Conservation (phyloP, 164 flowering plant species). For the Stephania yunnanensis region DNA sequence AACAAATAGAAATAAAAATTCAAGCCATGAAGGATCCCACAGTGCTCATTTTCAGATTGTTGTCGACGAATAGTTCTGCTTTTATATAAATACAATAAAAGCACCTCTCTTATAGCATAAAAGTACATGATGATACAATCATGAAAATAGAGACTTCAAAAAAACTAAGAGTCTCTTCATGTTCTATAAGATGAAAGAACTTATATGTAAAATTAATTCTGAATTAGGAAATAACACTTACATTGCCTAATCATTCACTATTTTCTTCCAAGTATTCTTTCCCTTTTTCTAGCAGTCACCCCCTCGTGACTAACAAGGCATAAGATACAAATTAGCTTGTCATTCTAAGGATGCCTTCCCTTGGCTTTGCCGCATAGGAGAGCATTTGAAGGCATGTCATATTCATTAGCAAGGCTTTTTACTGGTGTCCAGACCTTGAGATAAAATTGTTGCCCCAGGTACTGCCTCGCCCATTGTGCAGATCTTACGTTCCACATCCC, state of each 20-base stretch:
- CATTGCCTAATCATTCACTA: background rate
- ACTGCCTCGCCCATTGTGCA: constrained; percentile 50
- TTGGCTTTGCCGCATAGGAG: constrained; percentile 37
- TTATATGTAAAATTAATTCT: constrained; percentile 4
- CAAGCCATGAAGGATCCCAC: no score
- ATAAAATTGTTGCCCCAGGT: constrained; percentile 51
- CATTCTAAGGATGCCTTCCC: constrained; percentile 13
- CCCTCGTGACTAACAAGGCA: constrained; percentile 16
- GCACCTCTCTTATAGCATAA: no score
- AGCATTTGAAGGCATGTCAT: constrained; percentile 33
- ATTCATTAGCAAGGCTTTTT: constrained; percentile 28
- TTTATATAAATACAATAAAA: no score
- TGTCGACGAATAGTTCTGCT: no score
- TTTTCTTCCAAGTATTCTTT: background rate
- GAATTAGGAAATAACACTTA: background rate
- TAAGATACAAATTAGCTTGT: background rate
- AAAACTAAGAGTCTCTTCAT: no score
- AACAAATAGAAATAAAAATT: no score
- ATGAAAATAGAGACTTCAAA: no score
- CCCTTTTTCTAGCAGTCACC: constrained; percentile 19
- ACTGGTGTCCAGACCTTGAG: constrained; percentile 35
- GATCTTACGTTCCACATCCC: constrained; percentile 63
- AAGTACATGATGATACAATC: no score
- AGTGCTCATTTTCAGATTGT: no score
- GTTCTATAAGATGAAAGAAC: no score